These are phyloP conservation scores for Aspergillus piperis DNA, from an alignment of 2,329 filamentous ascomycete genomes.

Conservation along the genomic window DNA sequence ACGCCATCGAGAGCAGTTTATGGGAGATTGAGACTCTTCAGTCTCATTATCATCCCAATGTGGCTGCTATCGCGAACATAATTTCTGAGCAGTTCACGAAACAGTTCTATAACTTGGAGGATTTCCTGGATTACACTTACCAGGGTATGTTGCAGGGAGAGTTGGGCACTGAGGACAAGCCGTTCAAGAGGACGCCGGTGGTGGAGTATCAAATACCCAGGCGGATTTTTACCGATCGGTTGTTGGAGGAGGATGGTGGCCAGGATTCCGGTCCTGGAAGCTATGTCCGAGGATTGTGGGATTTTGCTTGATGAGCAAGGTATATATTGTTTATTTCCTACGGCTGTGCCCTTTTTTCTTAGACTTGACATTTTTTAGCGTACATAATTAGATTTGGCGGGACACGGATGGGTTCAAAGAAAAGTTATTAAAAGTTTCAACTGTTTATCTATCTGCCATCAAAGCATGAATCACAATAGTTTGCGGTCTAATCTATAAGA, in stretches of 20 bases:
- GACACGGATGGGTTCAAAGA: neutral
- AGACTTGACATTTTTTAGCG: slow-evolving; percentile 14
- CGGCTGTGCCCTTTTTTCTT: slow-evolving; percentile 4
- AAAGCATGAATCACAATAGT: neutral
- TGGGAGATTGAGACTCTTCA: slow-evolving; percentile 94
- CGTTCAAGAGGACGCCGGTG: slow-evolving; percentile 81
- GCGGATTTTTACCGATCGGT: slow-evolving; percentile 63
- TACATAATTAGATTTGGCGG: slow-evolving; percentile 19
- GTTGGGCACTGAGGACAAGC: slow-evolving; percentile 63
- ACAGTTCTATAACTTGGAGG: slow-evolving; percentile 89
- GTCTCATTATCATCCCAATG: slow-evolving; percentile 94
- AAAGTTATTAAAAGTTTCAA: neutral
- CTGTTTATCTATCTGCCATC: neutral
- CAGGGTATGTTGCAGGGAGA: slow-evolving; percentile 75
- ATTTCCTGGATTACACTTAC: slow-evolving; percentile 95
- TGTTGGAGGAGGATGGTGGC: slow-evolving; percentile 43
- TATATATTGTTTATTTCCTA: neutral
- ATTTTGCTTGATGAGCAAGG: slow-evolving; percentile 30
- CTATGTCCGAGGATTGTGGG: slow-evolving; percentile 42
- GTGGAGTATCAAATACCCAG: slow-evolving; percentile 95
- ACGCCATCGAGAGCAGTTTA: slow-evolving; percentile 85
- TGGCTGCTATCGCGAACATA: slow-evolving; percentile 90
- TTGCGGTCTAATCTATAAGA: slow-evolving; percentile 9
- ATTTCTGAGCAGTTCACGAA: slow-evolving; percentile 98
- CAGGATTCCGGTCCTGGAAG: slow-evolving; percentile 40